phyloP scores from a whole-genome alignment of 345 rosid species.

The Lepidium sativum region DNA sequence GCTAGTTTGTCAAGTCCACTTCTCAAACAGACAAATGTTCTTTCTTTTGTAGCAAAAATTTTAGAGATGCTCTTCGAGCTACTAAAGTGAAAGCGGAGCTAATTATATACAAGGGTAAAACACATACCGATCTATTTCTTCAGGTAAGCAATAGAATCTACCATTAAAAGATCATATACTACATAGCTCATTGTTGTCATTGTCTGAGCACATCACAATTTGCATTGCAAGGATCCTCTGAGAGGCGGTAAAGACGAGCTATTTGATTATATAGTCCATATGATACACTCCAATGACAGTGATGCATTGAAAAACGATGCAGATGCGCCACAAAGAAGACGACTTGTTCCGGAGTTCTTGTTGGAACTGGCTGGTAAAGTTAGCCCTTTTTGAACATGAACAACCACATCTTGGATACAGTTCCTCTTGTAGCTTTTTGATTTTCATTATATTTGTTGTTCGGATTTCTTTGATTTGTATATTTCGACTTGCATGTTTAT shows the following conservation, averaged over 20 bases:
- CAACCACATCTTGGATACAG: not conserved
- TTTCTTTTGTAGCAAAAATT: conserved; percentile 45
- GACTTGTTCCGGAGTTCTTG: conserved; percentile 70
- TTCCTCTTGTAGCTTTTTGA: not conserved
- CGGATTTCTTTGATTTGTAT: not conserved
- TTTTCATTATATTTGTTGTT: not conserved
- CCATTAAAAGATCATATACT: not conserved
- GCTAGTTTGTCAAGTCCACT: not conserved
- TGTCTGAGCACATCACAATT: not conserved
- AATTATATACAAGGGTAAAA: conserved; percentile 62
- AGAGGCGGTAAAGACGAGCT: conserved; percentile 86
- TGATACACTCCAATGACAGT: conserved; percentile 52
- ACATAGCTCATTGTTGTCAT: not conserved
- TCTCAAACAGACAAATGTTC: not conserved
- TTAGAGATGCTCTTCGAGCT: conserved; percentile 49
- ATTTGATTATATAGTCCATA: conserved; percentile 58
- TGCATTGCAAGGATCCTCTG: conserved; percentile 67
- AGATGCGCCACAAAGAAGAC: conserved; percentile 61
- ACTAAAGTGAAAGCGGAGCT: conserved; percentile 55
- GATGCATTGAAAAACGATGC: conserved; percentile 56
- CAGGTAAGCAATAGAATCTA: conserved; percentile 47
- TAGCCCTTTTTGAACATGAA: conserved; percentile 59
- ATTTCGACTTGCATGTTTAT: not conserved
- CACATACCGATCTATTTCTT: conserved; percentile 90
- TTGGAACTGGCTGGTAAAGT: conserved; percentile 55